phyloP scores from a whole-genome alignment of 139 green algal species.

The Desmodesmus armatus region DNA sequence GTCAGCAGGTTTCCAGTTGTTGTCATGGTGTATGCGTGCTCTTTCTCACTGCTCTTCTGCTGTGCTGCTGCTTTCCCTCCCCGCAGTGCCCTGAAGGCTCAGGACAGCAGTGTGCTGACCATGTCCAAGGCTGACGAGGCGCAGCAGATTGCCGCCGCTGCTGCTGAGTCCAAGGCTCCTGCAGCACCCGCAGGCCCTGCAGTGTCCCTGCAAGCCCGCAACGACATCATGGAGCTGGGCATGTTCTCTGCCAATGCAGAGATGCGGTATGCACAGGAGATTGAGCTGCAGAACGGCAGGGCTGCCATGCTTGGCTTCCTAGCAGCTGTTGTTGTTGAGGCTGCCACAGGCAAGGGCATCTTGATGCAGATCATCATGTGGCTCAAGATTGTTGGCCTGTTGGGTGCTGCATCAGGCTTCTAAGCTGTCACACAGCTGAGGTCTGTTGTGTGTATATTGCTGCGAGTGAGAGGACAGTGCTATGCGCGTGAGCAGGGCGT shows the following conservation, averaged over 20 bases:
- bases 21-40: background rate
- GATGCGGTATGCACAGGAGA: constrained; percentile 51
- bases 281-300: constrained; percentile 68
- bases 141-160: constrained; percentile 11
- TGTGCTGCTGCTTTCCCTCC: background rate
- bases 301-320: constrained; percentile 78
- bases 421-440: constrained; percentile 52
- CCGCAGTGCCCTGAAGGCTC: constrained; percentile 51
- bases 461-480: no score
- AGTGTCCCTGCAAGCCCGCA: constrained; percentile 42
- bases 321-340: constrained; percentile 71
- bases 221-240: constrained; percentile 49
- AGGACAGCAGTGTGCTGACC: constrained; percentile 25
- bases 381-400: constrained; percentile 59
- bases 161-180: background rate
- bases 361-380: constrained; percentile 69
- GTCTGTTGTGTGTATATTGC: no score
- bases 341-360: constrained; percentile 74
- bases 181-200: background rate
- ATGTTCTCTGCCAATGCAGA: constrained; percentile 27
- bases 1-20: no score
- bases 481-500: no score
- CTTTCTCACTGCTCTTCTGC: background rate
- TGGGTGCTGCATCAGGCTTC: constrained; percentile 70
- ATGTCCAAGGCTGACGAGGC: constrained; percentile 38